Base-by-base conservation (phyloP, 306 rosid species). In the Lablab purpureus region DNA sequence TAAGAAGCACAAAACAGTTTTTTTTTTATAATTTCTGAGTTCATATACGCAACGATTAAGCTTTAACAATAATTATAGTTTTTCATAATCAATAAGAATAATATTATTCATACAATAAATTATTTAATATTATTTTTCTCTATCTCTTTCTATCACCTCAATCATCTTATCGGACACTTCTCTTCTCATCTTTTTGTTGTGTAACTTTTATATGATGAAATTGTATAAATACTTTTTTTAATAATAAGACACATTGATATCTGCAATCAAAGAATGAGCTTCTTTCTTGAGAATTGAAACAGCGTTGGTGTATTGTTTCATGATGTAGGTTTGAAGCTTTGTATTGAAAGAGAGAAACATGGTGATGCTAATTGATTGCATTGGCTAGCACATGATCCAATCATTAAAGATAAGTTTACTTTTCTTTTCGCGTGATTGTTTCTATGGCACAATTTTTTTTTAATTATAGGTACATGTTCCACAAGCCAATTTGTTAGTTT, bases 311-410 rank as follows among this genome's bases (percentile, higher is more conserved):
- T 3, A 62, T 30, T 62, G 25, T 65, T 36, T 65, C n/a, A 19
- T 65, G 18, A 72, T 12, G 56, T 27, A 52, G 30, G 32, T 71
- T 63, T 43, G 78, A 77, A 73, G 59, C 40, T 43, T 23, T 34
- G 19, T 6, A 50, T 41, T 22, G 18, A 79, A 46, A 8, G 51
- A 17, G 66, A 21, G 65, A 70, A 67, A 22, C 32, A 46, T 55
- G 81, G 5, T 22, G 36, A 73, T 41, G 19, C 28, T 10, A 65
- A 58, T 80, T 25, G 18, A 23, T 68, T 19, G 60, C 47, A 65
- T 36, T 79, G 50, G 10, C 46, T n/a, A 56, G 40, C 89, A 86
- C 84, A 80, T 88, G 85, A 75, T 80, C 81, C 75, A 74, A 86
- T 82, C 88, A 84, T 84, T 74, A 46, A 65, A 19, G 66, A 14